Evolutionary conservation across 2,329 filamentous ascomycete species (phyloP), one percentile per base, ranked within the genome.

Genomic region (Neopestalotiopsis sp.): DNA sequence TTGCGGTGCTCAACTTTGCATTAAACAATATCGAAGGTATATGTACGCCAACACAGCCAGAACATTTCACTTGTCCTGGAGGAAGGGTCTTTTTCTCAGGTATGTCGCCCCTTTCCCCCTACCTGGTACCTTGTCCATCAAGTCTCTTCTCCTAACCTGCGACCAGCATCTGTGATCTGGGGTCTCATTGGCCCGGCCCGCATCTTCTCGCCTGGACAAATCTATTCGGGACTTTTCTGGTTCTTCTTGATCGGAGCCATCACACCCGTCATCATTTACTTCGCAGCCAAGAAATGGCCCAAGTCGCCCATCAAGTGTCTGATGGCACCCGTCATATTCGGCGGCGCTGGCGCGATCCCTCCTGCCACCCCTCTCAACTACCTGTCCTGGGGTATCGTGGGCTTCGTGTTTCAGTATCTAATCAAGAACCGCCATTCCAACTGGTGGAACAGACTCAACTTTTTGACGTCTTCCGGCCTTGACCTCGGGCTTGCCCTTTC

Each of bases 401-500:
- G 92, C 38, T 89, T 88, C 73, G 71, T 92, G 40, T 94, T 94
- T 83, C 91, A 94, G 78, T 89, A 88, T 77, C 85, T 83, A 75
- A 87, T 94, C 76, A 89, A 90, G 78, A 87, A 87, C 74, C 84
- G 85, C 14, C 85, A 88, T 77, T 89, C 89, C 71, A 85, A 81
- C 34, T 94, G 92, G 92, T 94, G 92, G 92, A 88, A 87, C 78
- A 85, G 90, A 32, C 88, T 92, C 75, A 94, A 93, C 81, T 94
- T 92, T 74, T 80, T 94, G 70, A 91, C 91, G 0, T 91, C 90
- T 13, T 91, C 90, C 0, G 91, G 88, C 0, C 82, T 94, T 62
- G 92, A 94, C 72, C 83, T 92, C 13, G 92, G 91, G 1, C 83
- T 94, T 1, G 90, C 90, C 1, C 81, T 94, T 32, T 85, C 84